phyloP scores from a whole-genome alignment of 805 yeast genomes.

The Kazachstania viticola region DNA sequence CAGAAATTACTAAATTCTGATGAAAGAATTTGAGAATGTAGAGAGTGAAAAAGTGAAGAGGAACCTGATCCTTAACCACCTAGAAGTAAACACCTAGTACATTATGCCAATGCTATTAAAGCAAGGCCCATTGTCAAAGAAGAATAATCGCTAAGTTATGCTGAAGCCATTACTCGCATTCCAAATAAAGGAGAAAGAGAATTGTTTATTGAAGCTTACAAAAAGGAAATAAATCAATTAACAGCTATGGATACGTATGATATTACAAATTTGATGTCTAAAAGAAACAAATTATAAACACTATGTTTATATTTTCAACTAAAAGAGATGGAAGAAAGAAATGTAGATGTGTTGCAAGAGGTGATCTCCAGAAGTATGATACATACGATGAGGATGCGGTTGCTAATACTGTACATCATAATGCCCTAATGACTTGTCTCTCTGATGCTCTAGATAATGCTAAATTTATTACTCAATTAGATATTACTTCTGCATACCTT shows the following conservation, averaged over 20 bases:
- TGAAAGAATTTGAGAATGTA: too few species aligned
- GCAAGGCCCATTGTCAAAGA: neutral
- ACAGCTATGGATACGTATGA: too few species aligned
- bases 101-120: conserved; percentile 1
- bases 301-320: conserved; percentile 8
- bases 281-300: conserved; percentile 2
- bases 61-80: too few species aligned
- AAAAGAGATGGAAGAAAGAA: conserved; percentile 9
- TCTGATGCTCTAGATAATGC: conserved; percentile 3
- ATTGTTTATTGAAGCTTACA: conserved; percentile 4
- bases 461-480: conserved; percentile 3
- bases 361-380: conserved; percentile 6
- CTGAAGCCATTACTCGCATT: conserved; percentile 5
- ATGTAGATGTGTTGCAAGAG: conserved; percentile 8
- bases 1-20: too few species aligned
- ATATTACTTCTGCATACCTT: conserved; percentile 4
- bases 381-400: conserved; percentile 5
- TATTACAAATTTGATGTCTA: too few species aligned
- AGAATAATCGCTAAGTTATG: conserved; percentile 1
- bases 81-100: too few species aligned
- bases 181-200: conserved; percentile 1
- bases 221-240: conserved; percentile 8
- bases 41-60: too few species aligned
- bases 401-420: conserved; percentile 6
- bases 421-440: conserved; percentile 7